Evolutionary conservation across 192 early-diverging fungal species (phyloP), one percentile per base, ranked within the genome.

Genomic region (Coemansia sp.): DNA sequence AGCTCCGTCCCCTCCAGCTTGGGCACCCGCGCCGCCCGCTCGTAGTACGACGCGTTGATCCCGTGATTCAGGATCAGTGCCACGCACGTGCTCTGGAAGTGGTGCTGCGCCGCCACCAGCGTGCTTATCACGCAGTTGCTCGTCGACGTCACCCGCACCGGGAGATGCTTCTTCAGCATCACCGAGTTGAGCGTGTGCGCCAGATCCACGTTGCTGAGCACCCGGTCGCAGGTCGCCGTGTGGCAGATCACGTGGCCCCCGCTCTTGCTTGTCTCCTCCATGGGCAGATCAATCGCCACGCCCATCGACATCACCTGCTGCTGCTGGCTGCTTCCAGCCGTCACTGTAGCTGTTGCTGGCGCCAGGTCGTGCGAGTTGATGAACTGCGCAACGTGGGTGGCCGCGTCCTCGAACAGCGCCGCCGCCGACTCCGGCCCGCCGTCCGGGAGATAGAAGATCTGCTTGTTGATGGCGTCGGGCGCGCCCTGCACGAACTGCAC

Each of bases 111-210:
- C 14, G 92, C 86, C 7, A 97, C 85, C 43, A 98, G 76, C 0
- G 95, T 95, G 48, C 96, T 95, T 16, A 97, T 92, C 1, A 94
- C 95, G 70, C 97, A 95, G 81, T 99, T 99, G 22, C 95, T 92
- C n/a, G 95, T 85, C 7, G 95, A 95, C 4, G 85, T 81, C 63
- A 95, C 91, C 32, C 84, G 74, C 53, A 98, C 91, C 16, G 93
- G 92, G 16, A 95, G 60, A 46, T 88, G 81, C 71, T 87, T 85
- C 57, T 83, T 74, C 22, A 83, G 70, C 39, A 96, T 72, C 1
- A 91, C 91, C 8, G 89, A 88, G 65, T 91, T 87, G 40, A 99
- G 81, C 7, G 91, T 70, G 8, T 81, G 79, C 14, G 92, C 94
- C 20, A 95, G 63, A 38, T 75, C 93, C 71, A 97, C 91, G 56